Evolutionary conservation across 2,329 filamentous ascomycete genomes (phyloP), one percentile per base, ranked within the genome.

Genomic region (Aspergillus ibericus): DNA sequence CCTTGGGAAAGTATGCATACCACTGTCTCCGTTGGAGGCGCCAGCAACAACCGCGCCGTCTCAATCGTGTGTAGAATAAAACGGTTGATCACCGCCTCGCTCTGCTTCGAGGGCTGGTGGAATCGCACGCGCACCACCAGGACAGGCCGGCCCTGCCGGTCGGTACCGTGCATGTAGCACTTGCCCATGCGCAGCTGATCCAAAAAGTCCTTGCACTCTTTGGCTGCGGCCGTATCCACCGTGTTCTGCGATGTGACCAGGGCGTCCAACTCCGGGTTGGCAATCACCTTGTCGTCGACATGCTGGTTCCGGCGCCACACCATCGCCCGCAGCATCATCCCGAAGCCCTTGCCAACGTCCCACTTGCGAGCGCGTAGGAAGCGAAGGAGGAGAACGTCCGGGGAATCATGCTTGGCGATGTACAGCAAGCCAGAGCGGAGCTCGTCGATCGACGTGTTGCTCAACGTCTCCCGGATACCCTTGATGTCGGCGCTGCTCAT

Each of bases 51-150:
- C 54, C 93, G 85, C n/a, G 90, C 89, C 15, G 92, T 95, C 79
- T 99, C 95, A 64, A 98, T 98, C 42, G 92, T 82, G 73, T 92
- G 96, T 29, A 98, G 90, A 1, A 93, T 97, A 73, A 90, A 96
- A 64, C 87, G 84, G 74, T 98, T 93, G 58, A 97, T 75, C 68
- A 87, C 88, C 72, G 89, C 85, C 71, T 95, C 91, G 38, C 83
- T 88, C 78, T 97, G 92, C 66, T 96, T 91, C n/a, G 90, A 91
- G 50, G 88, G 86, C 66, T 83, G 88, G 74, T 98, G 93, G 61
- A 96, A 75, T 35, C 90, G 83, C 36, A 90, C 92, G 58, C 91
- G 82, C 13, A 97, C 90, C 63, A 92, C 83, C 70, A 91, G 95
- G 68, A 96, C 88, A 0, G 95, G 93, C 56, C 93, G 82, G 3